Evolutionary conservation across 805 yeast genomes (phyloP).

Genomic region (Metschnikowia santaceciliae): DNA sequence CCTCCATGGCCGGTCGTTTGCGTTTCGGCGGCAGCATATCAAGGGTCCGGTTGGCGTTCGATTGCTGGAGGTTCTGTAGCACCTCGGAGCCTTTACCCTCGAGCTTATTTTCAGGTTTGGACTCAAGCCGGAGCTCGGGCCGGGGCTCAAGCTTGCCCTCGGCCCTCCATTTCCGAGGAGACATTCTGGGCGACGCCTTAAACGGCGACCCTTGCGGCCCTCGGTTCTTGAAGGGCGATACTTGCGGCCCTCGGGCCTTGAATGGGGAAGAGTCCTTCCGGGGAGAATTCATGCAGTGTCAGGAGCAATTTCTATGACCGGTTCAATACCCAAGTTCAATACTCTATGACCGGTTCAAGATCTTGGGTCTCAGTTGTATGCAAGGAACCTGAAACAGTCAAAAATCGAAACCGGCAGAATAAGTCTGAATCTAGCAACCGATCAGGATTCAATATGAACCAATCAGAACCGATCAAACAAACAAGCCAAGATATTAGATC

Average conservation of each 20-base stretch:
- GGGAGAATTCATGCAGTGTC: background rate
- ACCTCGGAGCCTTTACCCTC: conserved; percentile 1
- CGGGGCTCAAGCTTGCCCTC: background rate
- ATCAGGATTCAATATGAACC: no score
- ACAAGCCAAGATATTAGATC: background rate
- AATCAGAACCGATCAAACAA: no score
- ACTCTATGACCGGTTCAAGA: no score
- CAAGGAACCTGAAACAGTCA: background rate
- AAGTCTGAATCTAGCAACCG: no score
- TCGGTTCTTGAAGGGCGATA: background rate
- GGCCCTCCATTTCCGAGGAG: conserved; percentile 1
- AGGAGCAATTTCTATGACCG: background rate
- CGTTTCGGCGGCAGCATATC: conserved; percentile 12
- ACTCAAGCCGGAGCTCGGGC: no score
- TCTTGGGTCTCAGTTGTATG: background rate
- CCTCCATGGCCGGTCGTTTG: conserved; percentile 7
- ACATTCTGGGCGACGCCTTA: background rate
- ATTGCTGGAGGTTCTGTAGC: conserved; percentile 1
- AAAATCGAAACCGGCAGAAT: no score
- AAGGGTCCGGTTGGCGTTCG: conserved; percentile 6
- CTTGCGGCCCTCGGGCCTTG: background rate
- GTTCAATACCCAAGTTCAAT: no score
- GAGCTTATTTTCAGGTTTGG: background rate
- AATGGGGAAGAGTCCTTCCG: background rate
- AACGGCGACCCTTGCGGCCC: background rate